Evolutionary conservation across 768 basidiomycete species (phyloP).

Genomic region (Boletus sp.): DNA sequence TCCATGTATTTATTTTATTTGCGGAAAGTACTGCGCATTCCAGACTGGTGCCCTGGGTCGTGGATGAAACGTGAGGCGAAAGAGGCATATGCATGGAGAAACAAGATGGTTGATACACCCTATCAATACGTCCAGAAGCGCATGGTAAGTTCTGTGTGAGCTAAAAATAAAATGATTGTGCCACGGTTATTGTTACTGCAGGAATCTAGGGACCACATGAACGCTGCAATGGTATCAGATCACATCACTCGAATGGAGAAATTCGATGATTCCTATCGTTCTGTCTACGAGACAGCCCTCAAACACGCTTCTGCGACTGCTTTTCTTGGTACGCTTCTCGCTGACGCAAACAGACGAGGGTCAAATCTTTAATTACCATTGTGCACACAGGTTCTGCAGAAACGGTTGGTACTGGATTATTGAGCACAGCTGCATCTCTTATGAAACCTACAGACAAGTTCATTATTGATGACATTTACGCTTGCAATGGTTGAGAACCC

Average conservation of each 20-base stretch:
- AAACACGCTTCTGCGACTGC: background rate
- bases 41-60: constrained; percentile 1
- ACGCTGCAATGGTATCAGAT: background rate
- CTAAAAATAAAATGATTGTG: background rate
- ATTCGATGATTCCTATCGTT: background rate
- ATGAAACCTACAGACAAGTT: background rate
- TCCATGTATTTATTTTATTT: constrained; percentile 1
- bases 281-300: background rate
- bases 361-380: background rate
- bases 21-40: background rate
- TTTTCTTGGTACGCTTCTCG: background rate
- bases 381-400: background rate
- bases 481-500: background rate
- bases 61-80: constrained; percentile 3
- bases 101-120: constrained; percentile 1
- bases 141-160: background rate
- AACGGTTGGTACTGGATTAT: background rate
- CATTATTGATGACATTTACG: background rate
- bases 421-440: background rate
- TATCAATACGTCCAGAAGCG: background rate
- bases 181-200: background rate
- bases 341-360: background rate
- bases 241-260: background rate
- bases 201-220: background rate
- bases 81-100: background rate